phyloP scores from a whole-genome alignment of 2,329 filamentous ascomycete species.

The Colletotrichum zoysiae region DNA sequence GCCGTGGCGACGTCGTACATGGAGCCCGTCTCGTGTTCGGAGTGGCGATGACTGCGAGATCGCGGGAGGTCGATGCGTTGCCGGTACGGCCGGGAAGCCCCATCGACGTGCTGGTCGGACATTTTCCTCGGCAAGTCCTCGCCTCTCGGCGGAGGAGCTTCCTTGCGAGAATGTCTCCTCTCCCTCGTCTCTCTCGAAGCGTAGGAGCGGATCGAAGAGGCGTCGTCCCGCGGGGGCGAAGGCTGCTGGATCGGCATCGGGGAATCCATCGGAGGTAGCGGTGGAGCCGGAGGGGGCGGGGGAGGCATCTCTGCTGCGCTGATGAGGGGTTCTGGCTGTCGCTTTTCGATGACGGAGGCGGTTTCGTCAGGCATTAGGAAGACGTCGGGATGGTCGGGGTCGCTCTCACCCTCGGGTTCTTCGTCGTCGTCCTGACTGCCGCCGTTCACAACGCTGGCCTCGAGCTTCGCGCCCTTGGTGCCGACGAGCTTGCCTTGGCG shows the following conservation, averaged over 20 bases:
- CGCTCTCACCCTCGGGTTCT: slow-evolving; percentile 33
- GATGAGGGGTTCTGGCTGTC: slow-evolving; percentile 23
- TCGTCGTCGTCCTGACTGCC: slow-evolving; percentile 32
- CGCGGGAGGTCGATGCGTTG: slow-evolving; percentile 39
- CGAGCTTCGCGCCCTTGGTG: slow-evolving; percentile 34
- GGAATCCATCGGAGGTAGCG: slow-evolving; percentile 30
- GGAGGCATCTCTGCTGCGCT: slow-evolving; percentile 31
- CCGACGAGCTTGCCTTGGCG: slow-evolving; percentile 35
- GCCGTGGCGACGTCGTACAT: slow-evolving; percentile 39
- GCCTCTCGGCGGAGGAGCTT: slow-evolving; percentile 26
- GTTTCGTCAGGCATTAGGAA: slow-evolving; percentile 22
- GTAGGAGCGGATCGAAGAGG: slow-evolving; percentile 35
- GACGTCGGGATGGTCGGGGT: slow-evolving; percentile 25
- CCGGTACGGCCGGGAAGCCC: slow-evolving; percentile 30
- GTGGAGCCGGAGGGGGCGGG: slow-evolving; percentile 34
- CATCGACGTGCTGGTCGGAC: slow-evolving; percentile 36
- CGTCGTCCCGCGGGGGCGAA: slow-evolving; percentile 26
- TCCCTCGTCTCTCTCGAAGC: slow-evolving; percentile 36
- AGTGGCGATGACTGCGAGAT: slow-evolving; percentile 31
- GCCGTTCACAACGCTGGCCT: slow-evolving; percentile 36
- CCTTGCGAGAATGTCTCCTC: slow-evolving; percentile 33
- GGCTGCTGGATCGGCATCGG: slow-evolving; percentile 23
- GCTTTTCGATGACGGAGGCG: slow-evolving; percentile 17
- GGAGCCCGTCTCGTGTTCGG: slow-evolving; percentile 31
- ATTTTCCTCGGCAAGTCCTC: slow-evolving; percentile 26